Base-by-base conservation (phyloP, 2,329 filamentous ascomycete species). In the Pyrenochaeta sp. region DNA sequence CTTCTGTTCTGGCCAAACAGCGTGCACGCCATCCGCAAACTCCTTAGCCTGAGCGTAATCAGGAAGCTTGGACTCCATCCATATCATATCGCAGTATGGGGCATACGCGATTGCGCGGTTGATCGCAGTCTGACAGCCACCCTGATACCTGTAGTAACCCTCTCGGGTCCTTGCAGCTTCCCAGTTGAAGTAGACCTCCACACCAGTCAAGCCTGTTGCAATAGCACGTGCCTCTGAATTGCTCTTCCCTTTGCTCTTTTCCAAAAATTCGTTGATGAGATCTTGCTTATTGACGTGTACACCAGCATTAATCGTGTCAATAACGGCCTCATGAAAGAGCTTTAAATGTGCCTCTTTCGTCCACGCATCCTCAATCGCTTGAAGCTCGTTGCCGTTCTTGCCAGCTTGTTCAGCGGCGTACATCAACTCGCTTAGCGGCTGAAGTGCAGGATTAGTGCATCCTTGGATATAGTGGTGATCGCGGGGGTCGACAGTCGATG, bases 31-130 rank as follows among this genome's bases (percentile, higher is more conserved):
- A 37, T 90, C 84, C 29, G 95, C 93, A 68, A 99, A 99, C 73
- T 97, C 90, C 81, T 92, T 86, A 20, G 95, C 95, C 81, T 98
- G 95, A 44, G 84, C 83, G 76, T 83, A 98, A 76, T 98, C 94
- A 40, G 95, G 95, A 64, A 97, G 83, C 81, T 97, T 97, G 81
- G 90, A 94, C 85, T 99, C 95, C 95, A 99, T 99, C 95, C 95
- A 99, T 78, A 99, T 96, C 75, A 96, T 87, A 72, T 98, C 94
- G 59, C 90, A 90, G 80, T 96, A 97, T 2, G 95, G 94, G 0
- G 91, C 94, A 73, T 96, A 98, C 5, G 94, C 92, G 53, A 96
- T 81, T 30, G 93, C 94, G 42, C 94, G 87, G 83, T 95, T 96
- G 75, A 98, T 82, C 55, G 93, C 92, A 76, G 91, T 96, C 77